Evolutionary conservation across 352 stramenopile genomes (phyloP), one percentile per base, ranked within the genome.

Genomic region (Phytophthora litchii): DNA sequence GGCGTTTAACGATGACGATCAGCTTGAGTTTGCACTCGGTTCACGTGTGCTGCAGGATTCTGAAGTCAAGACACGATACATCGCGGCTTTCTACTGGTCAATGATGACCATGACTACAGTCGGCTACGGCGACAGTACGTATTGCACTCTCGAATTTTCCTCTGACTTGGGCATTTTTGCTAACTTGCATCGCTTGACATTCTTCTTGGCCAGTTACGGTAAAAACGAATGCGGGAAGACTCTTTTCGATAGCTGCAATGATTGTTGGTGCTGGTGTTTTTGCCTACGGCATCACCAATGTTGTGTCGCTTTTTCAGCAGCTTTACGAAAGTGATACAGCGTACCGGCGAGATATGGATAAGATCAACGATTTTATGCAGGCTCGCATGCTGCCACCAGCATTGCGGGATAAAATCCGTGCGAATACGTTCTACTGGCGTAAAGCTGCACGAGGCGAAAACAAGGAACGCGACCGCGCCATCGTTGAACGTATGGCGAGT

Each of bases 51-150:
- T 92, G 13, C 65, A 89, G 46, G 70, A 90, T 35, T 41, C 73
- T 9, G 70, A 80, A 16, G 62, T 91, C 29, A 61, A 75, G 12
- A 78, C 80, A 20, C 78, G 86, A 51, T 94, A 92, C 55, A 80
- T 94, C 16, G 82, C 85, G 8, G 69, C 85, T 2, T 90, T 88
- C n/a, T 94, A 94, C 68, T 91, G 82, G 85, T 81, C 85, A 19
- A 92, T 94, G 70, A 94, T 91, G 85, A 94, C 85, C 0, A 88
- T 94, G 70, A 86, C 83, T 9, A 91, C 83, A 0, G 82, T 91
- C 21, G 83, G 83, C 52, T 92, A 91, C 47, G 83, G 83, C 14
- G 83, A 92, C 45, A 71, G 82, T 91, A 80, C 53, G 74, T 78
- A 36, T 3, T 6, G 36, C 16, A 5, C 7, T 45, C 7, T 56